These are phyloP conservation scores for Daedaleopsis nitida DNA, from an alignment of 768 basidiomycete genomes.

Conservation along the genomic window DNA sequence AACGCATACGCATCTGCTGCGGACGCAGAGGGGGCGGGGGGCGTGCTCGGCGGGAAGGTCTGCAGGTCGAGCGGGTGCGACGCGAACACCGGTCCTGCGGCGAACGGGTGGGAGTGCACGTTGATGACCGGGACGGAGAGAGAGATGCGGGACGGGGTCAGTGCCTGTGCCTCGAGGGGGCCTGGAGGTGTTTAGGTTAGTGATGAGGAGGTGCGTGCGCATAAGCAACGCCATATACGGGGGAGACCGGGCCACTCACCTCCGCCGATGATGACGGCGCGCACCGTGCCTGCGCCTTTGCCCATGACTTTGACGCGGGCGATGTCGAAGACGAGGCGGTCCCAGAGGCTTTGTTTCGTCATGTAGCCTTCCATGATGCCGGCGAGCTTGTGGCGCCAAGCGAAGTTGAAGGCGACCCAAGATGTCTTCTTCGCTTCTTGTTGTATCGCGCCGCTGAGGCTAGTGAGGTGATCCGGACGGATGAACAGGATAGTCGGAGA, in stretches of 20 bases:
- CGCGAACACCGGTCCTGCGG: conserved; percentile 78
- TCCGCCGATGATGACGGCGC: conserved; percentile 72
- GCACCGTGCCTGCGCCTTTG: conserved; percentile 58
- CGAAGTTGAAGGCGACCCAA: conserved; percentile 57
- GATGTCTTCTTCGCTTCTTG: conserved; percentile 50
- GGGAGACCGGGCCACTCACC: conserved; percentile 45
- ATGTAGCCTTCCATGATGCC: conserved; percentile 72
- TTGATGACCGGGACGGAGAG: conserved; percentile 79
- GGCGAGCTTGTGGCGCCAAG: conserved; percentile 77
- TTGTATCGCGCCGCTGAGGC: conserved; percentile 55
- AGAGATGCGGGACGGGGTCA: conserved; percentile 70
- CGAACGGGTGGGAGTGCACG: conserved; percentile 58
- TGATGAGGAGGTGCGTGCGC: too few species aligned
- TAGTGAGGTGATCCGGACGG: conserved; percentile 60
- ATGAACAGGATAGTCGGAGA: conserved; percentile 82
- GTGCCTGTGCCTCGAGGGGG: conserved; percentile 44
- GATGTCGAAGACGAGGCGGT: conserved; percentile 71
- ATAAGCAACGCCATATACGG: background rate
- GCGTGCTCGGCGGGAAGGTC: conserved; percentile 48
- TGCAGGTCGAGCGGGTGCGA: conserved; percentile 88
- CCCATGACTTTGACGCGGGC: conserved; percentile 65
- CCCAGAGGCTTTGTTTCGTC: conserved; percentile 82
- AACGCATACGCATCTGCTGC: conserved; percentile 35
- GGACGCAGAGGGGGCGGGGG: conserved; percentile 5
- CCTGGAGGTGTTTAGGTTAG: conserved; percentile 37